Conservation (phyloP, 2,329 filamentous ascomycete species). For the Ascochyta fabae region DNA sequence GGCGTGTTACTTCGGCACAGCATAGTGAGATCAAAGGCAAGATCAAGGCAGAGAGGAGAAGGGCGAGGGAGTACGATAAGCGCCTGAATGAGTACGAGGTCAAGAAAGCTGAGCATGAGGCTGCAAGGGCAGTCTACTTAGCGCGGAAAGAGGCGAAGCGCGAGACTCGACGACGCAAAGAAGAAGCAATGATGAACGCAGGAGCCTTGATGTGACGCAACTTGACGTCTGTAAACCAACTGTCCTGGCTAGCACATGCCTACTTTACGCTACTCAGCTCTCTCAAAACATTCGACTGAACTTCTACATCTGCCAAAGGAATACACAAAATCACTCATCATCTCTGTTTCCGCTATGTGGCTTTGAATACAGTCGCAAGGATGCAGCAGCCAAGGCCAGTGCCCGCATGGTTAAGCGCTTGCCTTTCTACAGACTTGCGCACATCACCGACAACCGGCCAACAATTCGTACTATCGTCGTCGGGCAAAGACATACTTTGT, state of each 20-base stretch:
- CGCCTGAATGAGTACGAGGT: slow-evolving; percentile 45
- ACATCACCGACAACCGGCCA: no score
- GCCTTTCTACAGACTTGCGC: no score
- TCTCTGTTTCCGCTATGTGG: no score
- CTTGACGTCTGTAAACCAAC: not conserved
- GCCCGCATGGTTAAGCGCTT: no score
- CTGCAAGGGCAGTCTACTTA: slow-evolving; percentile 39
- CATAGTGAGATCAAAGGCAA: slow-evolving; percentile 50
- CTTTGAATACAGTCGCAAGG: no score
- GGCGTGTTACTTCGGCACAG: slow-evolving; percentile 57
- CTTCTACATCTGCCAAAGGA: no score
- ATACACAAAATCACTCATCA: no score
- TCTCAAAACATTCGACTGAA: no score
- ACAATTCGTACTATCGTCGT: no score
- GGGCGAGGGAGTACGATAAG: slow-evolving; percentile 42
- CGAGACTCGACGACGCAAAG: slow-evolving; percentile 53
- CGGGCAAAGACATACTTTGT: no score
- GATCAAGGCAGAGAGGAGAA: slow-evolving; percentile 50
- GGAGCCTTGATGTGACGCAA: slow-evolving; percentile 46
- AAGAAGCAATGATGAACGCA: slow-evolving; percentile 51
- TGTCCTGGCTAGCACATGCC: not conserved
- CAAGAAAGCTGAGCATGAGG: slow-evolving; percentile 42
- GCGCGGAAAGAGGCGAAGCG: slow-evolving; percentile 46
- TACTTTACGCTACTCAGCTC: no score
- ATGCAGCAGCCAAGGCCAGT: no score